These are phyloP conservation scores for Pseudogymnoascus pannorum DNA, from an alignment of 2,329 filamentous ascomycete genomes.

Conservation along the genomic window DNA sequence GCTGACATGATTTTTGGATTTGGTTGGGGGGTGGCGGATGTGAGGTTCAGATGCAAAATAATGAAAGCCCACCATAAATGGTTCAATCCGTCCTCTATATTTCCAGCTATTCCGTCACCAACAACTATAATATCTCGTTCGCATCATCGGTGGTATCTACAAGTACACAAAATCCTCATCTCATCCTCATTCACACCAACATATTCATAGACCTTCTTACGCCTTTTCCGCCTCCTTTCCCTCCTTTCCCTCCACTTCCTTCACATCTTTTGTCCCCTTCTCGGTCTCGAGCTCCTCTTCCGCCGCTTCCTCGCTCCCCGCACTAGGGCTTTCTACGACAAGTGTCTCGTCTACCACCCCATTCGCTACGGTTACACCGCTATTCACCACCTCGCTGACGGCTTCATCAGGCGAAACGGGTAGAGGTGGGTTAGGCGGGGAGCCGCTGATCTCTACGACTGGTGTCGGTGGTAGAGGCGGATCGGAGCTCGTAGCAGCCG, in stretches of 20 bases:
- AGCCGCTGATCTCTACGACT: conserved; percentile 12
- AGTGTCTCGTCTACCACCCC: conserved; percentile 10
- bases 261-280: conserved; percentile 1
- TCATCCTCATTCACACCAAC: not conserved
- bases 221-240: not conserved
- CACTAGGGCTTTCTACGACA: conserved; percentile 11
- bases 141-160: conserved; percentile 7
- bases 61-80: too few species aligned
- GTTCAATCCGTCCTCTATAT: too few species aligned
- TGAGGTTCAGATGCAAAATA: too few species aligned
- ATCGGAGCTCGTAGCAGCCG: conserved; percentile 12
- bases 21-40: too few species aligned
- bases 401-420: conserved; percentile 9
- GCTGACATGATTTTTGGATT: too few species aligned
- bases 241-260: conserved; percentile 8
- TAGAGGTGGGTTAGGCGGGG: conserved; percentile 10
- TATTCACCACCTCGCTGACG: not conserved
- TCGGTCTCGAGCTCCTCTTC: conserved; percentile 13
- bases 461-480: not conserved
- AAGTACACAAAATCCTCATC: not conserved
- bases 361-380: not conserved
- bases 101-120: conserved; percentile 2
- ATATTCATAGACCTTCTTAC: conserved; percentile 10
- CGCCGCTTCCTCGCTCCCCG: conserved; percentile 15
- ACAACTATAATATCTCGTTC: not conserved